Percentiles rank a stretch among this genome's conserved stretches.
Conservation (phyloP, 148 eudicot genomes). For the Rhododendron ferrugineum region DNA sequence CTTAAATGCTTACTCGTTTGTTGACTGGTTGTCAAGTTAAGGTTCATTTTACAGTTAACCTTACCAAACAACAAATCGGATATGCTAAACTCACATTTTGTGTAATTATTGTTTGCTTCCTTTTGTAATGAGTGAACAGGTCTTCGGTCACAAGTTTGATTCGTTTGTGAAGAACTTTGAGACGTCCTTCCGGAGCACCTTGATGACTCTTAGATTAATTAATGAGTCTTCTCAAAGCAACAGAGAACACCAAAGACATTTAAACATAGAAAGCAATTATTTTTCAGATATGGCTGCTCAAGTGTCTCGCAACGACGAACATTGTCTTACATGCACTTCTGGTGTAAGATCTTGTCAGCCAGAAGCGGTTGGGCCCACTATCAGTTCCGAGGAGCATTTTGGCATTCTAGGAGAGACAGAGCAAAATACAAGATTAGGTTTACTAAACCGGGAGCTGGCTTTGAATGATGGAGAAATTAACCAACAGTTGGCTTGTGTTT, state of each 20-base stretch:
- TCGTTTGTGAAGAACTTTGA: constrained; percentile 65
- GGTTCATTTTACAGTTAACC: constrained; percentile 6
- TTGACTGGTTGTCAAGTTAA: constrained; percentile 19
- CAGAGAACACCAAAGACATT: constrained; percentile 15
- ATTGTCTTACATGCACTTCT: constrained; percentile 15
- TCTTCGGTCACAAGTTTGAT: constrained; percentile 74
- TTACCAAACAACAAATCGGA: background rate
- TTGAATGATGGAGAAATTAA: constrained; percentile 26
- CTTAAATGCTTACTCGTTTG: constrained; percentile 12
- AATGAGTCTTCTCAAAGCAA: constrained; percentile 37
- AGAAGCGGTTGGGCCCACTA: background rate
- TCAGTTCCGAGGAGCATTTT: constrained; percentile 18
- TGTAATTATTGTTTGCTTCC: constrained; percentile 11
- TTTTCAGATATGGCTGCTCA: constrained; percentile 19
- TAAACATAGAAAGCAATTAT: constrained; percentile 16
- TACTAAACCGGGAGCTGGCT: constrained; percentile 32
- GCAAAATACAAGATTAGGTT: constrained; percentile 20
- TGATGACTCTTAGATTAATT: constrained; percentile 63
- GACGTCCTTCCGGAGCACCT: constrained; percentile 73
- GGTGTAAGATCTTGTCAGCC: constrained; percentile 11
- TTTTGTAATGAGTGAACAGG: constrained; percentile 44
- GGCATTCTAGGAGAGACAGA: constrained; percentile 29
- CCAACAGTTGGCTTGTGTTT: constrained; percentile 35
- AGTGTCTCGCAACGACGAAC: constrained; percentile 12
- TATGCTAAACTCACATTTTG: constrained; percentile 9